These are phyloP conservation scores for Colletotrichum tropicicola DNA, from an alignment of 2,329 filamentous ascomycete species.

Conservation along the genomic window DNA sequence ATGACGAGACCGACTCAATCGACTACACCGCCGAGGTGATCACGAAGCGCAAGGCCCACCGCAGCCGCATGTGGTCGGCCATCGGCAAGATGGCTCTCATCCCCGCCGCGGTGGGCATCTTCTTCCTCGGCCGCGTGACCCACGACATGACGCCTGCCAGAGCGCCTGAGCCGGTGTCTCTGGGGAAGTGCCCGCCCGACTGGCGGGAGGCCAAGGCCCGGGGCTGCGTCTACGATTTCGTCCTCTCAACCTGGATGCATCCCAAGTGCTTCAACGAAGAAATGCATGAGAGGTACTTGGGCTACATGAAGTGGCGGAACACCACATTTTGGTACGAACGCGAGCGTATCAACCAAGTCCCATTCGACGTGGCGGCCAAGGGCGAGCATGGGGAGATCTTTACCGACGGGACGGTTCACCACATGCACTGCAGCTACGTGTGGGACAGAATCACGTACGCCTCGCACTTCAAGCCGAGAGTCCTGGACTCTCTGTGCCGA, in stretches of 20 bases:
- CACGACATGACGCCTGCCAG: slow-evolving; percentile 1
- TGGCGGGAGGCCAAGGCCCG: slow-evolving; percentile 39
- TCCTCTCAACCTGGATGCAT: slow-evolving; percentile 35
- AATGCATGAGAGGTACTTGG: slow-evolving; percentile 17
- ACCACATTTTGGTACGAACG: slow-evolving; percentile 20
- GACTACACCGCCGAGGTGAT: not conserved
- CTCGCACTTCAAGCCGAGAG: slow-evolving; percentile 13
- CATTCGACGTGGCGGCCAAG: slow-evolving; percentile 11
- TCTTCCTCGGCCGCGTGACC: slow-evolving; percentile 6
- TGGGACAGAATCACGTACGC: slow-evolving; percentile 25
- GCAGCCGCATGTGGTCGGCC: not conserved
- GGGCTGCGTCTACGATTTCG: slow-evolving; percentile 18
- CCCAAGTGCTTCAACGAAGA: slow-evolving; percentile 23
- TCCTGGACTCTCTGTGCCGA: slow-evolving; percentile 16
- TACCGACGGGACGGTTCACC: slow-evolving; percentile 19
- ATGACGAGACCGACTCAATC: slow-evolving; percentile 5
- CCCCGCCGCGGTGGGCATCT: slow-evolving; percentile 2
- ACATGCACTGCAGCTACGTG: slow-evolving; percentile 26
- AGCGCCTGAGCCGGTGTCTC: slow-evolving; percentile 5
- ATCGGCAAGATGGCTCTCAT: not conserved
- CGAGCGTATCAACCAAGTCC: slow-evolving; percentile 17
- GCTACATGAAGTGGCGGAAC: slow-evolving; percentile 22
- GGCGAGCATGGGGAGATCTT: slow-evolving; percentile 21
- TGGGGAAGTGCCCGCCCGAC: slow-evolving; percentile 7
- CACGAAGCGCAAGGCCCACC: not conserved